A percentile compares a stretch with the other conserved stretches of the same genome.
phyloP scores from a whole-genome alignment of 2,329 filamentous ascomycete species.

The Metarhizium robertsii region DNA sequence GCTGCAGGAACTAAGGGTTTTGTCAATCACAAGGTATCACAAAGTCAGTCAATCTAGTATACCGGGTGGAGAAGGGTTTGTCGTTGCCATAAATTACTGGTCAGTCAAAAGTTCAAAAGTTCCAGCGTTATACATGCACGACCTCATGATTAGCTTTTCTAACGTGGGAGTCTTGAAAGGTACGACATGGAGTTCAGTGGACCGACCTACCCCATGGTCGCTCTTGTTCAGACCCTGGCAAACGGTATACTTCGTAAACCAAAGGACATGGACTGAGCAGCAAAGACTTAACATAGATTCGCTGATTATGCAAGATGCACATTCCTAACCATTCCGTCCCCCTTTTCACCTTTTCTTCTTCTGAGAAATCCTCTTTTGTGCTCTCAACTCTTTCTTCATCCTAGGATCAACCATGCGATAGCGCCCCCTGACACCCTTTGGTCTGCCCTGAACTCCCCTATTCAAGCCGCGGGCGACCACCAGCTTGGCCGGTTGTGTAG shows the following conservation, averaged over 20 bases:
- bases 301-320: conserved; percentile 1
- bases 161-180: conserved; percentile 30
- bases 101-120: conserved; percentile 23
- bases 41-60: conserved; percentile 66
- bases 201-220: conserved; percentile 51
- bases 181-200: conserved; percentile 74
- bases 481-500: conserved; percentile 71
- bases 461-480: conserved; percentile 83
- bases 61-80: conserved; percentile 61
- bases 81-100: conserved; percentile 78
- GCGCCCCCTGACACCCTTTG: conserved; percentile 85
- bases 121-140: not conserved
- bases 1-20: not conserved
- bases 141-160: not conserved
- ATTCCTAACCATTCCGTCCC: not conserved
- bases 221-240: conserved; percentile 40
- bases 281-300: not conserved
- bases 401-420: conserved; percentile 96
- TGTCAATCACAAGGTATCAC: conserved; percentile 48
- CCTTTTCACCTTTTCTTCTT: conserved; percentile 39
- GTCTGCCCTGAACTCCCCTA: conserved; percentile 75
- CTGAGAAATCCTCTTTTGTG: conserved; percentile 69
- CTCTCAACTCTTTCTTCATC: conserved; percentile 93
- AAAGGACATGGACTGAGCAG: not conserved
- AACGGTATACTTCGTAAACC: not conserved